Evolutionary conservation across 768 basidiomycete genomes (phyloP).

Genomic region (Lactarius evosmus): DNA sequence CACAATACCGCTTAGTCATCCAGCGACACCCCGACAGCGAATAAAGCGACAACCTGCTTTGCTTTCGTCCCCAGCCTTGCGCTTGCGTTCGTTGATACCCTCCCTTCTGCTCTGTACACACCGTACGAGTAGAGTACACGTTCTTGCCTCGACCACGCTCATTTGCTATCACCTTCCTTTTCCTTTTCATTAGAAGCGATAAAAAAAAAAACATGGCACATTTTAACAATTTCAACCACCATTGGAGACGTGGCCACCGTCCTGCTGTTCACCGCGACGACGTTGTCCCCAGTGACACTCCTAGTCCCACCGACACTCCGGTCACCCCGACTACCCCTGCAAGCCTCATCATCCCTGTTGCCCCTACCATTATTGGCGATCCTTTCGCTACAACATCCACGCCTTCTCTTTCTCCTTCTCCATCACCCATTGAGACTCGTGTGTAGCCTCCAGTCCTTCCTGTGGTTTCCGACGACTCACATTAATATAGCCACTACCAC

Average conservation of each 20-base stretch:
- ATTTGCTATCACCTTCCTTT: conserved; percentile 11
- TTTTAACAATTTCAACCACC: not conserved
- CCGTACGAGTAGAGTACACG: not conserved
- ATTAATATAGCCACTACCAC: conserved; percentile 3
- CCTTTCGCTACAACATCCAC: not conserved
- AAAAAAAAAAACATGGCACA: conserved; percentile 10
- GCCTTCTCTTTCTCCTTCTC: not conserved
- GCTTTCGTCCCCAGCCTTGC: not conserved
- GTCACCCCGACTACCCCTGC: not conserved
- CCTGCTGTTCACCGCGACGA: not conserved
- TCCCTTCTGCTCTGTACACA: not conserved
- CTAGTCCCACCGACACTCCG: too few species aligned
- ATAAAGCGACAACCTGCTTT: too few species aligned
- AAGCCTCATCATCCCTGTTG: not conserved
- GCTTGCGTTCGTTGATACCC: not conserved
- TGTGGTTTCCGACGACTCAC: not conserved
- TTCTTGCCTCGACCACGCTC: conserved; percentile 8
- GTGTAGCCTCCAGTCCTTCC: not conserved
- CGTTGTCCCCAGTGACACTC: too few species aligned
- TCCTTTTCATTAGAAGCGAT: not conserved
- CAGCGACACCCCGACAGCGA: not conserved
- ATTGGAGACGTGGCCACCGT: not conserved
- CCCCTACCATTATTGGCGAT: not conserved
- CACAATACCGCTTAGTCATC: not conserved
- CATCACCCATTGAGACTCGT: not conserved